phyloP scores from a whole-genome alignment of 1,284 basidiomycete genomes.

The Irpex sp. region DNA sequence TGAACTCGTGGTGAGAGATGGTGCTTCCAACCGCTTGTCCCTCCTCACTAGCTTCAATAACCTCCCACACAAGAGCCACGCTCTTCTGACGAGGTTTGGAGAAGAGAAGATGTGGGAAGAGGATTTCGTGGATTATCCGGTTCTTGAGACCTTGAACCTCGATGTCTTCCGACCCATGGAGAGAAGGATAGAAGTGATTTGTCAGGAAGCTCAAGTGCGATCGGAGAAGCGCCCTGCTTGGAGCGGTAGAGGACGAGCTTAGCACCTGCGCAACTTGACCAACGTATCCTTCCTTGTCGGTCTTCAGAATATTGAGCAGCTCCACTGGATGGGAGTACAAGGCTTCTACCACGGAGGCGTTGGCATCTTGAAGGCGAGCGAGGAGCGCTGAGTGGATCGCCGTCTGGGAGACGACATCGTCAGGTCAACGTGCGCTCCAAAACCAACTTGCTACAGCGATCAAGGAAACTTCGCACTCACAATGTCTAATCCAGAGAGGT shows the following conservation, averaged over 20 bases:
- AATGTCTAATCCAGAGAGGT: constrained; percentile 33
- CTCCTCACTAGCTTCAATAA: constrained; percentile 35
- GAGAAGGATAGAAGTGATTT: constrained; percentile 36
- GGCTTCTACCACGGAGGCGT: constrained; percentile 55
- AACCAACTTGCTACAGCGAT: too few relatives aligned
- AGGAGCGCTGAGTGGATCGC: constrained; percentile 51
- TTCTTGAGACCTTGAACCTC: constrained; percentile 32
- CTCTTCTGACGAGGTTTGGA: constrained; percentile 69
- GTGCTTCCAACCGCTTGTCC: constrained; percentile 7
- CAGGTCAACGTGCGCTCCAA: too few relatives aligned
- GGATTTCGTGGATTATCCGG: constrained; percentile 48
- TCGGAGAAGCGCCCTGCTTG: constrained; percentile 41
- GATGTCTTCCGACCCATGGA: constrained; percentile 16
- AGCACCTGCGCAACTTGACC: constrained; percentile 45
- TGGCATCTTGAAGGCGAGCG: constrained; percentile 65
- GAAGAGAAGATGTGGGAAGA: constrained; percentile 75
- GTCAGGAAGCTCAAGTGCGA: constrained; percentile 65
- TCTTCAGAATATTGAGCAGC: constrained; percentile 44
- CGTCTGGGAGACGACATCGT: constrained; percentile 29
- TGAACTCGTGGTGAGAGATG: constrained; percentile 35
- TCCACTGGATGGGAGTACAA: constrained; percentile 54
- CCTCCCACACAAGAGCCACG: constrained; percentile 61
- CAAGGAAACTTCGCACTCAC: constrained; percentile 23
- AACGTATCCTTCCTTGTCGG: constrained; percentile 42
- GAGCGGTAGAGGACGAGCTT: constrained; percentile 38